phyloP scores from a whole-genome alignment of 768 basidiomycete species.

The Amanita rimosa region DNA sequence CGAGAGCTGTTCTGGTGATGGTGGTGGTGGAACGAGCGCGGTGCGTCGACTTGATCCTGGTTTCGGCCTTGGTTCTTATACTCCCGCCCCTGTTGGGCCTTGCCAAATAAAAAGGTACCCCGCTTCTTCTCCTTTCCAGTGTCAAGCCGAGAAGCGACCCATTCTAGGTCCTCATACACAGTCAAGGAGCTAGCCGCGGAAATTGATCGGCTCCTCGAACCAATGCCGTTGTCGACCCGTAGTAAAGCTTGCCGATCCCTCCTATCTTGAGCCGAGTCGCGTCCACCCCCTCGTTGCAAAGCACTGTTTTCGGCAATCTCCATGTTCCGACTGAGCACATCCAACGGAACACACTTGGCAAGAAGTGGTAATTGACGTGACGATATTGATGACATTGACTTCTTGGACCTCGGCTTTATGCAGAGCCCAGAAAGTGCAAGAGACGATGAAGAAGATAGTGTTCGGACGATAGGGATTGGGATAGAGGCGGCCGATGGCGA shows the following conservation, averaged over 20 bases:
- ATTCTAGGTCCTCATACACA: background rate
- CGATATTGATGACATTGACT: background rate
- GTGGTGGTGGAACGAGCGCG: background rate
- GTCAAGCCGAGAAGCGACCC: background rate
- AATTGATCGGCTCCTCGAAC: constrained; percentile 4
- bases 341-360: constrained; percentile 4
- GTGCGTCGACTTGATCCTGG: background rate
- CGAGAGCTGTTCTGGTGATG: background rate
- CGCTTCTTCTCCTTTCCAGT: background rate
- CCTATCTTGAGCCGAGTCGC: background rate
- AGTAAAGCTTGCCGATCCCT: background rate
- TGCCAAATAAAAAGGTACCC: background rate
- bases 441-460: background rate
- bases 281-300: background rate
- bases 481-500: background rate
- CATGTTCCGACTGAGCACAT: constrained; percentile 4
- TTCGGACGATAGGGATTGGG: background rate
- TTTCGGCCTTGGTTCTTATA: background rate
- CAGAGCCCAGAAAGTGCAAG: background rate
- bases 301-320: background rate
- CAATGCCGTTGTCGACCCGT: background rate
- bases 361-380: background rate
- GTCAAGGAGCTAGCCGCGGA: background rate
- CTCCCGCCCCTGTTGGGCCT: background rate
- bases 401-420: background rate